Base-by-base conservation (phyloP, 371 early-diverging fungal species). In the Parasitella parasitica region DNA sequence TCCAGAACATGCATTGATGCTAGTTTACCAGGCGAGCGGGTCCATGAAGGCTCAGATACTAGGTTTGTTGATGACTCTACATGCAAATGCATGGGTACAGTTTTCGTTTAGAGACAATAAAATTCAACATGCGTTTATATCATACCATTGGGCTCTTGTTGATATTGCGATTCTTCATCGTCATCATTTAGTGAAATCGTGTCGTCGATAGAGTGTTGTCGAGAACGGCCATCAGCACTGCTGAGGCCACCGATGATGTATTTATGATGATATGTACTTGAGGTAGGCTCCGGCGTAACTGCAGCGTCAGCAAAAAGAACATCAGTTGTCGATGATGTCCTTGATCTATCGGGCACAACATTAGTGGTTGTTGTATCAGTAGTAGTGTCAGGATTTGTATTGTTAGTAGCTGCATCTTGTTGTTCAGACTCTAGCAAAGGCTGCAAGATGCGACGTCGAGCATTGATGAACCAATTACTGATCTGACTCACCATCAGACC, bases 381-480 rank as follows among this genome's bases (percentile, higher is more conserved):
- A 22, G 8, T 46, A 24, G 22, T 18, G 32, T 30, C 32, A 30
- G 32, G 5, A 8, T 30, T 30, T 30, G 32, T 22, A 20, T 43
- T 20, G 3, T 22, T 46, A 22, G 20, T 46, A 24, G 12, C 8
- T 15, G 15, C 30, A 30, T 50, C 28, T n/a, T 50, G 49, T 22
- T 61, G 62, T 56, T 78, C 78, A 1, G 76, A 73, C 53, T 78
- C 76, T 5, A 78, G 39, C 55, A 81, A 59, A 35, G 78, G 87
- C 46, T 86, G 85, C 34, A 86, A 38, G 18, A 84, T 84, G 24
- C 94, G 80, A 35, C 95, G 76, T 4, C 95, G 67, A 4, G 93
- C 94, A 72, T 95, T 95, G 57, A 95, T 92, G 63, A 94, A 94
- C 95, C 95, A 95, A 67, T 95, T 91, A 50, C 90, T 91, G 54